phyloP scores from a whole-genome alignment of 495 filamentous ascomycete species.

The Filosporella fistucella region DNA sequence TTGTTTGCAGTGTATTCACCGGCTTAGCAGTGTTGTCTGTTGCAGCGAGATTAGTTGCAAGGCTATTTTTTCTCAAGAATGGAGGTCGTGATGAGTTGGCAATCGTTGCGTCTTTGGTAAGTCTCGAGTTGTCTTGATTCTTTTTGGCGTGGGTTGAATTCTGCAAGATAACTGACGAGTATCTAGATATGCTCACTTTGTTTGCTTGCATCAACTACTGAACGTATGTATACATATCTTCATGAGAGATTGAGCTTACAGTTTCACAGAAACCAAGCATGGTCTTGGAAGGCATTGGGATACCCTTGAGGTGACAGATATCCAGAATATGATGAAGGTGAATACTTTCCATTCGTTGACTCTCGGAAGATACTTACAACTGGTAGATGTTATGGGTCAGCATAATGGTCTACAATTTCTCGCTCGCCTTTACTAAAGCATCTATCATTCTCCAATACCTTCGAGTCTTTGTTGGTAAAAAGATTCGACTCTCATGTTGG shows the following conservation, averaged over 20 bases:
- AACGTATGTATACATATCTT: not conserved
- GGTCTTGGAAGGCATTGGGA: not conserved
- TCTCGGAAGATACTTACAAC: not conserved
- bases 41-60: not conserved
- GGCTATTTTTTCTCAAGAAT: not conserved
- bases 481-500: not conserved
- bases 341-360: not conserved
- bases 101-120: not conserved
- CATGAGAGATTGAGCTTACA: not conserved
- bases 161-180: too few species aligned
- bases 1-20: not conserved
- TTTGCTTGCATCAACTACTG: not conserved
- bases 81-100: not conserved
- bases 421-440: not conserved
- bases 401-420: constrained; percentile 6
- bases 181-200: not conserved
- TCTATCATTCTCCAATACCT: constrained; percentile 5
- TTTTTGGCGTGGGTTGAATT: too few species aligned
- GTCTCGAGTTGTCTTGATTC: too few species aligned
- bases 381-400: not conserved
- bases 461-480: not conserved
- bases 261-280: not conserved
- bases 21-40: not conserved
- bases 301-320: not conserved
- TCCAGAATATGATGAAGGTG: not conserved